A percentile compares a stretch with the other conserved stretches of the same genome.
phyloP scores from a whole-genome alignment of 2,329 filamentous ascomycete species.

The Pseudomassariella vexata region DNA sequence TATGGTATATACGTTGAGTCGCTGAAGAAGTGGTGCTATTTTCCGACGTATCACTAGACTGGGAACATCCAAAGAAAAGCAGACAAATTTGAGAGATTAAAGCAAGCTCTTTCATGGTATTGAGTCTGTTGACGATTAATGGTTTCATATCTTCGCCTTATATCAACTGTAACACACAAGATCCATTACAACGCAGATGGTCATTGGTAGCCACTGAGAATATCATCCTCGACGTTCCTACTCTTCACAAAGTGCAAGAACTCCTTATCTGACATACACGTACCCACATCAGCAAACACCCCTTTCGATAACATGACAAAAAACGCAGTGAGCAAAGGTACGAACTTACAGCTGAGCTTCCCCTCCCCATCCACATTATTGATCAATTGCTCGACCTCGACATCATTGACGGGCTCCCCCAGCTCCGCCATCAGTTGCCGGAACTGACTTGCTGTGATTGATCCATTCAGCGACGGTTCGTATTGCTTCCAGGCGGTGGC shows the following conservation, averaged over 20 bases:
- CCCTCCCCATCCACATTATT: constrained; percentile 28
- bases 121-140: too few relatives aligned
- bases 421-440: constrained; percentile 25
- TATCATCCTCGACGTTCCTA: constrained; percentile 20
- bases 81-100: too few relatives aligned
- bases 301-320: neutral
- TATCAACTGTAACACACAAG: too few relatives aligned
- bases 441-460: constrained; percentile 26
- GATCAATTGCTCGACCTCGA: constrained; percentile 25
- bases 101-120: too few relatives aligned
- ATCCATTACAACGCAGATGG: too few relatives aligned
- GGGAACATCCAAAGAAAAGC: too few relatives aligned
- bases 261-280: constrained; percentile 20
- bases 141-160: too few relatives aligned
- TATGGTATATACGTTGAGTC: too few relatives aligned
- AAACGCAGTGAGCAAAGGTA: neutral
- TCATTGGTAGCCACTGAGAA: constrained; percentile 4
- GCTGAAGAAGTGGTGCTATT: too few relatives aligned
- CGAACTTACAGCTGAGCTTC: constrained; percentile 28
- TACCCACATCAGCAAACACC: neutral
- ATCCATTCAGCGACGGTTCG: constrained; percentile 26
- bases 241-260: constrained; percentile 29
- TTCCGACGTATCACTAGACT: too few relatives aligned
- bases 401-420: constrained; percentile 26
- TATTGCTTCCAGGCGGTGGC: constrained; percentile 28